A percentile compares a stretch with the other conserved stretches of the same genome.
These are phyloP conservation scores for Cucumis sativus DNA, from an alignment of 306 rosid species.

Conservation along the genomic window Cucumber_9930_V3 NC_026661.2:18807501-18808000, in stretches of 20 bases:
- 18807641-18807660: too few species aligned
- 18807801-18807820: conserved; percentile 63
- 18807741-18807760: conserved; percentile 12
- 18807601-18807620: too few species aligned
- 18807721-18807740: too few species aligned
- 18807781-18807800: conserved; percentile 59
- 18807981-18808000: conserved; percentile 71
- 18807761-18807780: conserved; percentile 48
- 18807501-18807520: not conserved
- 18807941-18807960: conserved; percentile 43
- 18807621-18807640: too few species aligned
- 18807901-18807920: conserved; percentile 8
- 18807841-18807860: conserved; percentile 50
- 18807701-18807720: too few species aligned
- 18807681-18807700: too few species aligned
- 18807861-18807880: conserved; percentile 76
- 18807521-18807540: too few species aligned
- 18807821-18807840: conserved; percentile 47
- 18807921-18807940: conserved; percentile 34
- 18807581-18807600: too few species aligned
- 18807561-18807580: too few species aligned
- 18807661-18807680: too few species aligned
- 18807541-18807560: too few species aligned
- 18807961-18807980: conserved; percentile 53
- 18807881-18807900: conserved; percentile 56